Conservation (phyloP, 73 alveolate species). For the Paramecium pentaurelia region DNA sequence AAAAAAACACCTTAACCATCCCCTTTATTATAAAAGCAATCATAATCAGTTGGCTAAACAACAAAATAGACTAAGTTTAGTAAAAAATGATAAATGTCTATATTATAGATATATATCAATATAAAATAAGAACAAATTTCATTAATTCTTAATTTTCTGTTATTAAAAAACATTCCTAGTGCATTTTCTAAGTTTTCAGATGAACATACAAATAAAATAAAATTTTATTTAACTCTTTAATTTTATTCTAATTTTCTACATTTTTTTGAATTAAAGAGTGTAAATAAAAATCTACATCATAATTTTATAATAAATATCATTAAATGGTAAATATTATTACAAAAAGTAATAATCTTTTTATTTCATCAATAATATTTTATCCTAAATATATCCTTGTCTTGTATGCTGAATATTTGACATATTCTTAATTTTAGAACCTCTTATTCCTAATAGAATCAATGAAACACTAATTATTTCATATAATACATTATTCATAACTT, state of each 20-base stretch:
- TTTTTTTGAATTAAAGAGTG: slow-evolving; percentile 17
- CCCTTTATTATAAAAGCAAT: background rate
- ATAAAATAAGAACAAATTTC: background rate
- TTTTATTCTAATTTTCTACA: slow-evolving; percentile 54
- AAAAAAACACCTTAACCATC: background rate
- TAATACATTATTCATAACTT: slow-evolving; percentile 96
- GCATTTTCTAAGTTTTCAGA: slow-evolving; percentile 38
- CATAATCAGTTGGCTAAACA: background rate
- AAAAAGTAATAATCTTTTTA: background rate
- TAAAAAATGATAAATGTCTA: background rate
- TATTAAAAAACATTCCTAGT: slow-evolving; percentile 58
- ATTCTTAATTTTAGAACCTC: slow-evolving; percentile 96
- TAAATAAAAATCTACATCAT: background rate
- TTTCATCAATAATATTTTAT: slow-evolving; percentile 34
- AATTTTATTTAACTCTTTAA: slow-evolving; percentile 50
- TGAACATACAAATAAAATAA: slow-evolving; percentile 9
- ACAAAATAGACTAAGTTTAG: background rate
- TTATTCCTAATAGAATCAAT: slow-evolving; percentile 94
- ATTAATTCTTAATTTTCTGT: slow-evolving; percentile 8
- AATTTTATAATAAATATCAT: slow-evolving; percentile 35
- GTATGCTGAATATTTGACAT: slow-evolving; percentile 97
- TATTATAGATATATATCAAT: background rate
- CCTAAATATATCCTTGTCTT: slow-evolving; percentile 93
- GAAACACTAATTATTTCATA: slow-evolving; percentile 91
- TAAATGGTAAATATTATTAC: background rate